Percentiles rank a stretch among this genome's conserved stretches.
Conservation (phyloP, 352 stramenopile species). For the Phytophthora idaei region DNA sequence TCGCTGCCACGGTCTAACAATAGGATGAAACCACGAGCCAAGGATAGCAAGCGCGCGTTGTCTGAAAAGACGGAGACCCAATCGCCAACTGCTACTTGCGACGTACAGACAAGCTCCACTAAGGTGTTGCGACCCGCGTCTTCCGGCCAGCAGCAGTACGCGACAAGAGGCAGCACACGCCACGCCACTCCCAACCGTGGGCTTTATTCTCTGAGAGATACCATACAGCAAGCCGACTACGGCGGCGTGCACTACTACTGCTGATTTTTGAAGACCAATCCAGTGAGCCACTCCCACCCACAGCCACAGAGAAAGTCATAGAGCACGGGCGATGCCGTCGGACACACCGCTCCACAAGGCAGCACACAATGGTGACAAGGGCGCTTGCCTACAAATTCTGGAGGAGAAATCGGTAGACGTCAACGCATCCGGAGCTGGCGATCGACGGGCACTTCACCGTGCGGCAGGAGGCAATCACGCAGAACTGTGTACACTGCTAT, state of each 20-base stretch:
- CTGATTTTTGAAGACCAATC: slow-evolving; percentile 8
- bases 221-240: slow-evolving; percentile 1
- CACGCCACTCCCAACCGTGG: background rate
- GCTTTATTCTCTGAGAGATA: slow-evolving; percentile 22
- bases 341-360: slow-evolving; percentile 91
- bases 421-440: slow-evolving; percentile 85
- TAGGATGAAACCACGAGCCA: slow-evolving; percentile 31
- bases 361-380: slow-evolving; percentile 91
- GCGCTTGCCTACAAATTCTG: slow-evolving; percentile 84
- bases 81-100: slow-evolving; percentile 35
- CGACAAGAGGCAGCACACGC: slow-evolving; percentile 17
- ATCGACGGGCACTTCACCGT: slow-evolving; percentile 88
- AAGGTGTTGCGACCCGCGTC: slow-evolving; percentile 24
- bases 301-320: slow-evolving; percentile 4
- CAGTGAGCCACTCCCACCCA: slow-evolving; percentile 4
- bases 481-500: slow-evolving; percentile 87
- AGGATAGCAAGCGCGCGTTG: slow-evolving; percentile 16
- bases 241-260: background rate
- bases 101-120: slow-evolving; percentile 16
- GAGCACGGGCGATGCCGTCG: slow-evolving; percentile 68
- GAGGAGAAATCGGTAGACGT: slow-evolving; percentile 90
- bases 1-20: slow-evolving; percentile 1
- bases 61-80: slow-evolving; percentile 31
- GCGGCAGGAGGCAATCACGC: slow-evolving; percentile 88
- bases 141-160: slow-evolving; percentile 23